Evolutionary conservation across 768 basidiomycete species (phyloP).

Genomic region (Rhodocollybia butyracea): DNA sequence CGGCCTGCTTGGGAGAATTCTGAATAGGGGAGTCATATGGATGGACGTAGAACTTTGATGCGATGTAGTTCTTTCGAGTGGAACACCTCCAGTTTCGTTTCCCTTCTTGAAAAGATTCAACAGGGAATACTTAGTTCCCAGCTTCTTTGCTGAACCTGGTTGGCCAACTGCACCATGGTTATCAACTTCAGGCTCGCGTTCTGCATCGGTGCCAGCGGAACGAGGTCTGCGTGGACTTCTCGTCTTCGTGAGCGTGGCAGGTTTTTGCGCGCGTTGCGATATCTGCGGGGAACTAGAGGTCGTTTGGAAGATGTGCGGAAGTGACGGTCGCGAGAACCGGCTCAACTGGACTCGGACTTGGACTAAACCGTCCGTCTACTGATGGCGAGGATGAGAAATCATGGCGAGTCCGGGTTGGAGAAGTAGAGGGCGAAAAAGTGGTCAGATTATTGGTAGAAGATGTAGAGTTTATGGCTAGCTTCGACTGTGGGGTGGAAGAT

Average conservation of each 20-base stretch:
- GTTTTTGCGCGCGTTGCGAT: conserved; percentile 32
- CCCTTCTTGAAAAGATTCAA: conserved; percentile 72
- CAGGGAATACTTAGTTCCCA: conserved; percentile 72
- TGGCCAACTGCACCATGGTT: conserved; percentile 27
- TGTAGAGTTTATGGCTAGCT: conserved; percentile 13
- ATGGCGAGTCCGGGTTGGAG: conserved; percentile 37
- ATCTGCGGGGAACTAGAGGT: conserved; percentile 22
- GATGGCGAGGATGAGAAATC: conserved; percentile 36
- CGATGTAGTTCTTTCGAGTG: conserved; percentile 13
- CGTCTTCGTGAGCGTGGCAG: conserved; percentile 27
- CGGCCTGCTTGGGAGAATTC: conserved; percentile 11
- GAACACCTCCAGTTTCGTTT: conserved; percentile 16
- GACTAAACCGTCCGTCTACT: conserved; percentile 22
- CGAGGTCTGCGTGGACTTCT: conserved; percentile 53
- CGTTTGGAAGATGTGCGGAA: conserved; percentile 52
- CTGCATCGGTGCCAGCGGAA: conserved; percentile 69
- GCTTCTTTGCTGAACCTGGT: conserved; percentile 36
- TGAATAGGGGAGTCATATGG: conserved; percentile 11
- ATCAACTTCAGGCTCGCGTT: conserved; percentile 34
- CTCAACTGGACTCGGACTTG: conserved; percentile 27
- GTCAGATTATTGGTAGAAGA: conserved; percentile 2
- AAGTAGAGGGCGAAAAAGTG: conserved; percentile 32
- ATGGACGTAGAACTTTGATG: conserved; percentile 19
- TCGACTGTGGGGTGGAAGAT: conserved; percentile 30
- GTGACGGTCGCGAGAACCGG: conserved; percentile 58